Evolutionary conservation across 306 rosid genomes (phyloP).

Genomic region (Crotalaria pallida): DNA sequence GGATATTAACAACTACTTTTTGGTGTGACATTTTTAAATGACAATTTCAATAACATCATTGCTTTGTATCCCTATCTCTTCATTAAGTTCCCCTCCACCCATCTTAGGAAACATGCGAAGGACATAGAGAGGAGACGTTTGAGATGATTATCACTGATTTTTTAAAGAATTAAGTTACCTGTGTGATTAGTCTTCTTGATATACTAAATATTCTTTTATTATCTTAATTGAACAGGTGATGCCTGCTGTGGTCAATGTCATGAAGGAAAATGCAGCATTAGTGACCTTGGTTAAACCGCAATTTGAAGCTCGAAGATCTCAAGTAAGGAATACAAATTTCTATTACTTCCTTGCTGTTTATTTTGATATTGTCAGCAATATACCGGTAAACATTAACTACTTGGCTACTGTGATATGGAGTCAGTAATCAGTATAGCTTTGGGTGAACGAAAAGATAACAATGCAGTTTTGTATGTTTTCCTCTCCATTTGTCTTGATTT

Average conservation of each 20-base stretch:
- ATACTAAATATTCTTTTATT: conserved; percentile 10
- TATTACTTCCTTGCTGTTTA: background rate
- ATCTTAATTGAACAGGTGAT: conserved; percentile 58
- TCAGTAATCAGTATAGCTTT: background rate
- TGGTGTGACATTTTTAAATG: background rate
- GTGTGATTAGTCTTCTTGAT: background rate
- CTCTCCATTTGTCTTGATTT: background rate
- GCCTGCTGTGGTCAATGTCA: conserved; percentile 84
- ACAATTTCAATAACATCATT: background rate
- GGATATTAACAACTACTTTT: background rate
- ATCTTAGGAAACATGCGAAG: background rate
- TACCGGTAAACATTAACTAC: background rate
- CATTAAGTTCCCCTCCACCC: background rate
- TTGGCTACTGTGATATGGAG: background rate
- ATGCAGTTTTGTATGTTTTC: background rate
- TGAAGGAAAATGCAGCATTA: conserved; percentile 76
- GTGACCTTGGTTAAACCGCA: conserved; percentile 91
- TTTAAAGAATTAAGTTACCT: background rate
- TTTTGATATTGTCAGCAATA: background rate
- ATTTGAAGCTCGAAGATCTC: conserved; percentile 87
- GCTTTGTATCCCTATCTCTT: background rate
- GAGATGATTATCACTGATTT: background rate
- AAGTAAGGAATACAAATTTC: conserved; percentile 43
- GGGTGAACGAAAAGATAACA: background rate
- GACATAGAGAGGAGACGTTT: background rate